Conservation (phyloP, 164 flowering plant species). For the Saururus chinensis region DNA sequence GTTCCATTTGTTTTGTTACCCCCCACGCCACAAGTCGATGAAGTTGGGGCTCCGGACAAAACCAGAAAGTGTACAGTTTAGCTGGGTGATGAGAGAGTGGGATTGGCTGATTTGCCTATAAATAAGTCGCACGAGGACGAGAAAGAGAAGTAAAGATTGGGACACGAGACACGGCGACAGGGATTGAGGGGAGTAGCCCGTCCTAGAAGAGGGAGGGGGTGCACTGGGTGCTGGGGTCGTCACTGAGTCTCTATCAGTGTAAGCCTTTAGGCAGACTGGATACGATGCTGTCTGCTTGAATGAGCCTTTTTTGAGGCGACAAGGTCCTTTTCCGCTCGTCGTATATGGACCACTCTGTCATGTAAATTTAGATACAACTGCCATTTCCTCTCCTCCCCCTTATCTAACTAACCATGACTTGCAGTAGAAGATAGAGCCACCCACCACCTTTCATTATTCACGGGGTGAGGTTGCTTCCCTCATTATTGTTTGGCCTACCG, state of each 20-base stretch:
- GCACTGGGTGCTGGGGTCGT: background rate
- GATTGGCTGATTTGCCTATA: background rate
- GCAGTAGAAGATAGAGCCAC: background rate
- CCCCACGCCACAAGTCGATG: background rate
- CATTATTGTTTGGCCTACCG: too few relatives aligned
- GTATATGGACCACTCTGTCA: background rate
- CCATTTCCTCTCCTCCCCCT: background rate
- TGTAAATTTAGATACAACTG: background rate
- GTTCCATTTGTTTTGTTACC: constrained; percentile 19
- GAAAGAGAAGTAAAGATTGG: background rate
- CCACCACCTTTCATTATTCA: background rate
- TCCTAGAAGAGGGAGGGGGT: constrained; percentile 1
- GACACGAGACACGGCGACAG: constrained; percentile 3
- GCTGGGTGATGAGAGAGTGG: too few relatives aligned
- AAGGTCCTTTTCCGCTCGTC: background rate
- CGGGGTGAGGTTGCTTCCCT: too few relatives aligned
- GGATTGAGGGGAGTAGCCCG: constrained; percentile 1
- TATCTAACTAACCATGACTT: background rate
- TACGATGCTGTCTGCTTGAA: constrained; percentile 1
- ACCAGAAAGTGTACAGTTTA: too few relatives aligned
- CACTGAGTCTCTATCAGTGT: constrained; percentile 2
- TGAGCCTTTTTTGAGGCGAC: background rate
- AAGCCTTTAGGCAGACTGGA: constrained; percentile 7
- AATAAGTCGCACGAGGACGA: background rate
- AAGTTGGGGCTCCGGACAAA: background rate